Percentiles rank a stretch among this genome's conserved stretches.
Conservation (phyloP, 345 rosid species). For the Salix suchowensis region DNA sequence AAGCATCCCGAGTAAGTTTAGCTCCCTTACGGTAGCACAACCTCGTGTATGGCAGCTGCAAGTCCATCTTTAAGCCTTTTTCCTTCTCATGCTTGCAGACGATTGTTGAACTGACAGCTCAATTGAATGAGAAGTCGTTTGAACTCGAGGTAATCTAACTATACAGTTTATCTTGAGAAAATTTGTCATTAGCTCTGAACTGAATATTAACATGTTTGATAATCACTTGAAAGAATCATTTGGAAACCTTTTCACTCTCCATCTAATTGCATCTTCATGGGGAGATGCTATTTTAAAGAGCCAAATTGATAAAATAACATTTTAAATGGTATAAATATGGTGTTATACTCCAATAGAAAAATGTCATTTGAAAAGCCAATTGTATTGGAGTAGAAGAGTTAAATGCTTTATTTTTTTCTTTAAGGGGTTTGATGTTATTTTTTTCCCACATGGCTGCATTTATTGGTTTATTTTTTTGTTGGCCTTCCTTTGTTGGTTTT, state of each 20-base stretch:
- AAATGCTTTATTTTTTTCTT: too few species aligned
- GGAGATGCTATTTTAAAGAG: too few species aligned
- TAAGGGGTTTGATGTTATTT: too few species aligned
- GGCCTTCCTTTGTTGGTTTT: too few species aligned
- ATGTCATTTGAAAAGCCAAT: too few species aligned
- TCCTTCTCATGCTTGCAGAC: slow-evolving; percentile 44
- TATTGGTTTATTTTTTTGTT: too few species aligned
- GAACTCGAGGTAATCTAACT: slow-evolving; percentile 76
- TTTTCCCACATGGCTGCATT: too few species aligned
- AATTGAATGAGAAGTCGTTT: slow-evolving; percentile 85
- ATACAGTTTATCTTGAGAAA: slow-evolving; percentile 5
- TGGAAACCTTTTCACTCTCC: background rate
- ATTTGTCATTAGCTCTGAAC: background rate
- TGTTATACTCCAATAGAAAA: too few species aligned
- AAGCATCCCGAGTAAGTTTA: slow-evolving; percentile 60
- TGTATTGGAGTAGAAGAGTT: too few species aligned
- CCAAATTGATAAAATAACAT: too few species aligned
- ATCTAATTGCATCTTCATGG: too few species aligned
- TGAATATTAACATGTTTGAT: background rate
- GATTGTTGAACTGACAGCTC: slow-evolving; percentile 65
- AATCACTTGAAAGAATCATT: background rate
- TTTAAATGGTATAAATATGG: too few species aligned
- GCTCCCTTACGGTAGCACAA: background rate
- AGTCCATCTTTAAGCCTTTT: slow-evolving; percentile 19
- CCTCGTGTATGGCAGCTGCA: slow-evolving; percentile 5